Evolutionary conservation across 2,329 filamentous ascomycete species (phyloP).

Genomic region (Arthrobotrys entomopaga): DNA sequence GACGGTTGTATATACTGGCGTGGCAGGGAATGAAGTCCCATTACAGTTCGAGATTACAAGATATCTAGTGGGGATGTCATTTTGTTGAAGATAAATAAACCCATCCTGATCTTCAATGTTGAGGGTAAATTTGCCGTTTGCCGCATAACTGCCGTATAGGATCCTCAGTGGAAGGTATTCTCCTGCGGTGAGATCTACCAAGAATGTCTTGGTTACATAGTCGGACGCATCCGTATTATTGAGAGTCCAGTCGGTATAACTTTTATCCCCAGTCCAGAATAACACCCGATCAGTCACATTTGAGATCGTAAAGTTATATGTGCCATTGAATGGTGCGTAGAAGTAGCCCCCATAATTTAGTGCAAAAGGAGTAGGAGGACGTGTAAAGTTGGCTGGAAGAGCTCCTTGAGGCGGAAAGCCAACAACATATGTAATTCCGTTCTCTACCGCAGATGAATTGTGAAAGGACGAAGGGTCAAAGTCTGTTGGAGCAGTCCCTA

Average conservation of each 20-base stretch:
- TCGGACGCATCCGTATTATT: slow-evolving; percentile 7
- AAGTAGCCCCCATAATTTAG: slow-evolving; percentile 35
- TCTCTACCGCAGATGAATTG: background rate
- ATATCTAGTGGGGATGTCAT: background rate
- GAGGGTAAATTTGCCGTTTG: background rate
- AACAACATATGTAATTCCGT: background rate
- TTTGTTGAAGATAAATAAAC: background rate
- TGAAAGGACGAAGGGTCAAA: slow-evolving; percentile 16
- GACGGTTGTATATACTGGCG: background rate
- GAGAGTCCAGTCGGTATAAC: slow-evolving; percentile 8
- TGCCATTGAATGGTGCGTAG: slow-evolving; percentile 16
- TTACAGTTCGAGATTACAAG: background rate
- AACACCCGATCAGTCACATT: slow-evolving; percentile 2
- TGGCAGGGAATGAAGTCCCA: background rate
- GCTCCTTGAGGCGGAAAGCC: background rate
- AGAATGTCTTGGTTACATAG: background rate
- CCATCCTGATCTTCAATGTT: background rate
- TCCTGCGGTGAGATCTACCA: background rate
- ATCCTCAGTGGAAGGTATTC: slow-evolving; percentile 24
- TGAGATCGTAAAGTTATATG: slow-evolving; percentile 14
- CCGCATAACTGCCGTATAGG: no score
- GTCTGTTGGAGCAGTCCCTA: background rate
- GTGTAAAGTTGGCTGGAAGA: background rate
- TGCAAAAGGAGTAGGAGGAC: background rate
- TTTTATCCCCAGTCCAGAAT: slow-evolving; percentile 17